These are phyloP conservation scores for Penicillium sp. DNA, from an alignment of 2,329 filamentous ascomycete genomes.

Conservation along the genomic window DNA sequence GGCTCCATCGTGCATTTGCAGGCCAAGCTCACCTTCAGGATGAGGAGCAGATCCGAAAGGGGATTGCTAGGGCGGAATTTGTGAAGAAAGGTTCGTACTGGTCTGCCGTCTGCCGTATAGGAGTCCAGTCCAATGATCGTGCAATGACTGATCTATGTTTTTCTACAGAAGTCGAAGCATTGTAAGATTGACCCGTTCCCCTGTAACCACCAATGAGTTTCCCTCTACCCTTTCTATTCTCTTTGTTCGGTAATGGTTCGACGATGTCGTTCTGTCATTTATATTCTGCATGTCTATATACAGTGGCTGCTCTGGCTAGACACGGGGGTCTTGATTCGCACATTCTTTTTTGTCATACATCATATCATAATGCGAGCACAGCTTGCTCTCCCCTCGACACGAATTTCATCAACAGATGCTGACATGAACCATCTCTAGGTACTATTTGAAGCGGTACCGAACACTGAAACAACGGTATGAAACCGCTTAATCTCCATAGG, in stretches of 20 bases:
- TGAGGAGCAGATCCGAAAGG: conserved; percentile 72
- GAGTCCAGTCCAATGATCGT: background rate
- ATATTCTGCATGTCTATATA: conserved; percentile 16
- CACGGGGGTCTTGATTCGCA: conserved; percentile 3
- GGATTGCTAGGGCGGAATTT: conserved; percentile 76
- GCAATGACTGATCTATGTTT: conserved; percentile 1
- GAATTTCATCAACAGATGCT: conserved; percentile 15
- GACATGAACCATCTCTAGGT: conserved; percentile 54
- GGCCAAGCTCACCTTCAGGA: conserved; percentile 69
- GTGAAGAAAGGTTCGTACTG: conserved; percentile 75
- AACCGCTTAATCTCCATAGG: conserved; percentile 30
- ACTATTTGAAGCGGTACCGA: conserved; percentile 90
- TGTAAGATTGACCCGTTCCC: conserved; percentile 60
- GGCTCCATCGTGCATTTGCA: conserved; percentile 82
- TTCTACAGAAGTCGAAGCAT: conserved; percentile 75
- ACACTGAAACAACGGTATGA: conserved; percentile 80
- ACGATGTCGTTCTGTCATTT: conserved; percentile 16
- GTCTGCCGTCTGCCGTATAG: background rate
- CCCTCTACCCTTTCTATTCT: background rate
- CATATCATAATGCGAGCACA: conserved; percentile 22
- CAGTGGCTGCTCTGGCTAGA: conserved; percentile 5
- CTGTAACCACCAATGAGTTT: conserved; percentile 1
- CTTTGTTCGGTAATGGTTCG: background rate
- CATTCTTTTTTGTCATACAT: conserved; percentile 19
- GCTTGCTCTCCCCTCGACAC: conserved; percentile 8